phyloP scores from a whole-genome alignment of 2,329 filamentous ascomycete genomes.

The Gliomastix tumulicola region DNA sequence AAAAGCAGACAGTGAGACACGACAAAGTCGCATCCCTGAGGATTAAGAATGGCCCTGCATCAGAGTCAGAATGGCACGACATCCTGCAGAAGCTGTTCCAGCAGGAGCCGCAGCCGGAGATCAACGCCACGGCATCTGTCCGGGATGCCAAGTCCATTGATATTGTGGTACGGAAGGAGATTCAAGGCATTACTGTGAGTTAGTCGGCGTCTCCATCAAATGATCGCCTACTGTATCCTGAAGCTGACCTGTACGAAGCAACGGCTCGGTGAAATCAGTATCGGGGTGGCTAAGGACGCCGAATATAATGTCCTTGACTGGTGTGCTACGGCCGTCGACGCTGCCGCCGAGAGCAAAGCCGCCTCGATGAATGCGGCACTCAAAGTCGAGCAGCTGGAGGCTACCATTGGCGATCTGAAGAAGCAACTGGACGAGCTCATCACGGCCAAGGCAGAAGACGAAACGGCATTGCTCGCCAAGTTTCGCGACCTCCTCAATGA shows the following conservation, averaged over 20 bases:
- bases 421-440: conserved; percentile 60
- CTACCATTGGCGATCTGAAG: conserved; percentile 50
- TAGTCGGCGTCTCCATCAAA: neutral
- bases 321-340: conserved; percentile 53
- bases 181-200: conserved; percentile 61
- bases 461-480: conserved; percentile 60
- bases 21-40: conserved; percentile 45
- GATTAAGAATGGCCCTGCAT: conserved; percentile 44
- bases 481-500: conserved; percentile 66
- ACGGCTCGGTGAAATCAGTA: conserved; percentile 58
- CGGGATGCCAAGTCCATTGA: conserved; percentile 43
- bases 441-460: conserved; percentile 58
- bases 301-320: conserved; percentile 63
- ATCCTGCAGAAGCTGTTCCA: conserved; percentile 53
- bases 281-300: conserved; percentile 41
- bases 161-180: conserved; percentile 58
- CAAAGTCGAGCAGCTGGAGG: conserved; percentile 40
- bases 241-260: conserved; percentile 42
- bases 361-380: conserved; percentile 33
- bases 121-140: conserved; percentile 55
- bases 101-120: conserved; percentile 39
- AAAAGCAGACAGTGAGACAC: conserved; percentile 48
- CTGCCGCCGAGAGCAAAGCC: conserved; percentile 34
- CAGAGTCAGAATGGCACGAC: conserved; percentile 58
- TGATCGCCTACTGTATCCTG: neutral